A percentile compares a stretch with the other conserved stretches of the same genome.
These are phyloP conservation scores for Botrytis fragariae DNA, from an alignment of 2,329 filamentous ascomycete species.

Conservation along the genomic window DNA sequence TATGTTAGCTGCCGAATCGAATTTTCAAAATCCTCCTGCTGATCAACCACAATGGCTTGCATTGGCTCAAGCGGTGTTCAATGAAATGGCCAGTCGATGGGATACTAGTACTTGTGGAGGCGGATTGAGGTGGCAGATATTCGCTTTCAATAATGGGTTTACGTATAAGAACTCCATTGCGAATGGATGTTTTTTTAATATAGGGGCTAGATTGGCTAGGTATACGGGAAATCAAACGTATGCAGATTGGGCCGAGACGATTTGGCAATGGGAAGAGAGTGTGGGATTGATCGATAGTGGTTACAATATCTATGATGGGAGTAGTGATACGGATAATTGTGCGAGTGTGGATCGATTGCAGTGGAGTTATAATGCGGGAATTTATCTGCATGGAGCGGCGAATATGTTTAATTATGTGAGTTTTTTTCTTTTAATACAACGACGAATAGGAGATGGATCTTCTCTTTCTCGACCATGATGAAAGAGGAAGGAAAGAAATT, in stretches of 20 bases:
- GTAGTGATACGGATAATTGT: conserved; percentile 56
- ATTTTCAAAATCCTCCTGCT: conserved; percentile 54
- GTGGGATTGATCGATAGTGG: conserved; percentile 57
- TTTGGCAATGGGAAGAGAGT: conserved; percentile 65
- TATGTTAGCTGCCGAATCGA: conserved; percentile 67
- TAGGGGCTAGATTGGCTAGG: conserved; percentile 64
- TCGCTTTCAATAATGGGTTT: conserved; percentile 75
- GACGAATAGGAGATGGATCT: too few relatives aligned
- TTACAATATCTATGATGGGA: conserved; percentile 58
- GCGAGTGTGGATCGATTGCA: conserved; percentile 58
- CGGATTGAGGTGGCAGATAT: conserved; percentile 82
- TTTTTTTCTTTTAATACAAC: neutral
- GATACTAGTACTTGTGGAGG: conserved; percentile 65
- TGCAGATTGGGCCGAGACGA: conserved; percentile 70
- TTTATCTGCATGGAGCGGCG: conserved; percentile 58
- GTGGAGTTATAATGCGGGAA: conserved; percentile 69
- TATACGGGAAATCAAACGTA: conserved; percentile 79
- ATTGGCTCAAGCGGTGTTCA: conserved; percentile 76
- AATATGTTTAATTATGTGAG: conserved; percentile 49
- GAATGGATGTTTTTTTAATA: conserved; percentile 59
- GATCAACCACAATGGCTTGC: conserved; percentile 64
- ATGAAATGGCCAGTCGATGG: conserved; percentile 72
- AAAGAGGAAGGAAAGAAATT: neutral
- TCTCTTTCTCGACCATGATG: neutral
- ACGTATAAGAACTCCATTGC: conserved; percentile 70